Conservation (phyloP, 2,329 filamentous ascomycete species). For the Rhinocladiella mackenziei region DNA sequence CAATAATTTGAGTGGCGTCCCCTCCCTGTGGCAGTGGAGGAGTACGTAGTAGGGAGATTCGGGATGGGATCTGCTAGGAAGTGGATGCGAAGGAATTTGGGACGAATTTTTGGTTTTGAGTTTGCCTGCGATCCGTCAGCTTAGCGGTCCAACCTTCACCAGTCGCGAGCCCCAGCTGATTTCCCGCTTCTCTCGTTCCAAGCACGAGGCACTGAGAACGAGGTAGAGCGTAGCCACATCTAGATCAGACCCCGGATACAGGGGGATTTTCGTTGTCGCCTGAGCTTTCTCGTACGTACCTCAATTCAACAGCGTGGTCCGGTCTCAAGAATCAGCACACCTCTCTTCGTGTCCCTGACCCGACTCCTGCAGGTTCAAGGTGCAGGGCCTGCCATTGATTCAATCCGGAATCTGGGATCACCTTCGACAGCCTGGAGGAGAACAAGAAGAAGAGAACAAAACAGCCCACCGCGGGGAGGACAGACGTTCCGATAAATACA, state of each 20-base stretch:
- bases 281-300: no score
- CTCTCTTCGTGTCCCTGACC: slow-evolving; percentile 14
- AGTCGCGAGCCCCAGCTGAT: no score
- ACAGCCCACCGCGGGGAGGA: slow-evolving; percentile 4
- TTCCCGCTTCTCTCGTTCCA: no score
- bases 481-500: slow-evolving; percentile 18
- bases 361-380: slow-evolving; percentile 28
- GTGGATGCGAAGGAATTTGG: no score
- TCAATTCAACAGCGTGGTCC: slow-evolving; percentile 1
- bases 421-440: slow-evolving; percentile 5
- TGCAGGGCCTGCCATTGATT: slow-evolving; percentile 20
- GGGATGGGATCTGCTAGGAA: no score
- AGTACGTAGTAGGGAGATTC: not conserved
- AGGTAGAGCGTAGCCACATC: no score
- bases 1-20: slow-evolving; percentile 1
- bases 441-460: slow-evolving; percentile 14
- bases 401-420: slow-evolving; percentile 6
- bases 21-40: not conserved
- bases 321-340: not conserved
- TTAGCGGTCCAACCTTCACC: not conserved
- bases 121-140: no score
- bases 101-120: no score
- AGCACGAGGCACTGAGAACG: no score
- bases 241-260: no score
- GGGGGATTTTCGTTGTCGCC: no score